Conservation (phyloP, 2,329 filamentous ascomycete genomes). For the Thelonectria olida region DNA sequence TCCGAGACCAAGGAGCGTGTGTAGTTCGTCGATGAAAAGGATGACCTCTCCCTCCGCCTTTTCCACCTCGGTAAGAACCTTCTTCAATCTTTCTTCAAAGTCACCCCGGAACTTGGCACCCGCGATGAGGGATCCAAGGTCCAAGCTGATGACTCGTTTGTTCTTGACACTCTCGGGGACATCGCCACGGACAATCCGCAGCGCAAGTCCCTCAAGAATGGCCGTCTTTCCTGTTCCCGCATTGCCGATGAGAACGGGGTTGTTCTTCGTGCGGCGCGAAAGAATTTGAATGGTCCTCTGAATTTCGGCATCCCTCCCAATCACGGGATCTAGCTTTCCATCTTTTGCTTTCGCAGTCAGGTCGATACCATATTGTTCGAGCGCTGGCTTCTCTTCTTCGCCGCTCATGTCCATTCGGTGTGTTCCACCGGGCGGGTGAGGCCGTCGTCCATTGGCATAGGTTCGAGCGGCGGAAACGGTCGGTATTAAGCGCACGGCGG, state of each 20-base stretch:
- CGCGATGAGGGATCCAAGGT: conserved; percentile 91
- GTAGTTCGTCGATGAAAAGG: conserved; percentile 93
- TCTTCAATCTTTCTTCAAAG: conserved; percentile 93
- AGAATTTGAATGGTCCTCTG: conserved; percentile 94
- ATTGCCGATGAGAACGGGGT: conserved; percentile 91
- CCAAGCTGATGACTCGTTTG: conserved; percentile 86
- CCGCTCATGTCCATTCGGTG: conserved; percentile 91
- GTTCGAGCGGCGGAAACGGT: conserved; percentile 51
- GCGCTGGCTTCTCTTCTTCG: conserved; percentile 80
- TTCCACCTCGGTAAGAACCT: conserved; percentile 89
- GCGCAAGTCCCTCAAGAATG: conserved; percentile 87
- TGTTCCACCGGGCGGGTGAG: conserved; percentile 89
- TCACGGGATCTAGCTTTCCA: conserved; percentile 94
- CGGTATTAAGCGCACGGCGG: conserved; percentile 47
- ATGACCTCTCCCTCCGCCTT: conserved; percentile 90
- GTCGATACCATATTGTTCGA: conserved; percentile 92
- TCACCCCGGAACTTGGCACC: conserved; percentile 96
- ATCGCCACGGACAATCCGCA: conserved; percentile 90
- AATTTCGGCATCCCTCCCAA: conserved; percentile 91
- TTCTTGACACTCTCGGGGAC: conserved; percentile 97
- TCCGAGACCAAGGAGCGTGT: conserved; percentile 89
- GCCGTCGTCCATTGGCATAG: conserved; percentile 76
- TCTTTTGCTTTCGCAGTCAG: conserved; percentile 85
- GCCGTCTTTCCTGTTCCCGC: conserved; percentile 95
- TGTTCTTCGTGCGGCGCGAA: conserved; percentile 93